Base-by-base conservation (phyloP, 1,284 basidiomycete genomes). In the Boletus calvinii region DNA sequence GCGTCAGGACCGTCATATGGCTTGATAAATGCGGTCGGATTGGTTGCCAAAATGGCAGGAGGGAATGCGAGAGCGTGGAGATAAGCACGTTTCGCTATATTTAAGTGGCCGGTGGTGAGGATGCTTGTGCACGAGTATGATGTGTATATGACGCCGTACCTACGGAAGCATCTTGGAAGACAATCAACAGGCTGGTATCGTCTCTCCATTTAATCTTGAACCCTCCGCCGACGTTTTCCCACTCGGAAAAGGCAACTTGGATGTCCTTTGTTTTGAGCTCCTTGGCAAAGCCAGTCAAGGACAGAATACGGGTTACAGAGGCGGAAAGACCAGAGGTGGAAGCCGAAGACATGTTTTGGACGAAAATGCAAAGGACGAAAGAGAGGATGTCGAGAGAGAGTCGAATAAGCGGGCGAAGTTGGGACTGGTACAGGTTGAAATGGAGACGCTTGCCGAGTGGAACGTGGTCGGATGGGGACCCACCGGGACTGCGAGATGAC, bases 171-270 rank as follows among this genome's bases (percentile, higher is more conserved):
- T 94, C 91, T 62, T 84, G 83, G 70, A 99, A 99, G 58, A 99
- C 94, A 65, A 98, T 89, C 65, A 97, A 77, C 39, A 96, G 90
- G 66, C 91, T 95, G 42, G 92, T 94, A 72, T 99, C 96, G 72
- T 99, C 94, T 62, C 87, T 84, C 96, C 96, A 99, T 72, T 99
- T 99, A 72, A 99, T 97, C 78, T 94, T 93, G 78, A 97, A 98
- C 17, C 95, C 96, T 35, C 94, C 94, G 54, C 80, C 85, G 42
- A 86, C 78, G 55, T 77, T 81, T 64, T 98, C 94, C 83, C 90
- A 98, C 39, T 94, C 92, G 48, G 85, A 79, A 71, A 99, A 98
- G 37, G 94, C 88, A 48, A 80, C 71, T 67, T 98, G 94, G 48
- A 99, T 90, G 72, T 99, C 96, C 67, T 93, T 89, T 26, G 96